Base-by-base conservation (phyloP, 2,329 filamentous ascomycete species). In the Fusarium zealandicum region DNA sequence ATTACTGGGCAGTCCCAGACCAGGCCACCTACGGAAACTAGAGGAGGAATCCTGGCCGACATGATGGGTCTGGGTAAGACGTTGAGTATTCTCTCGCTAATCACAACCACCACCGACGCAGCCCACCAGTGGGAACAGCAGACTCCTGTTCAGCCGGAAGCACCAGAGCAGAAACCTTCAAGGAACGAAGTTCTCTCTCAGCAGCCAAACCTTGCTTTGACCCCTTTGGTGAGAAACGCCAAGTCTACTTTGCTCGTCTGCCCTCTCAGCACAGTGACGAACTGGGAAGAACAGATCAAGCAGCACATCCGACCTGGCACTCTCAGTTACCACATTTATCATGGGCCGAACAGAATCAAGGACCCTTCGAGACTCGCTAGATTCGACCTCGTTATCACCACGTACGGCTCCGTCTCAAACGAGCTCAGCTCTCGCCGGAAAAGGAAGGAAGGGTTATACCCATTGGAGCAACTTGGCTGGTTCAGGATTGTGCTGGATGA, bases 401-500 rank as follows among this genome's bases (percentile, higher is more conserved):
- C 95, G 0, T 99, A 98, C 70, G 90, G 90, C 32, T 96, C 92
- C 1, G 85, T 96, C 17, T 87, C 90, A 0, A 90, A 89, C 55
- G 93, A 98, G 69, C 82, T 91, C 13, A 84, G 82, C 37, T 79
- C 83, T 18, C 84, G 88, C 22, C 82, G 79, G 50, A 85, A 85
- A 52, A 76, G 79, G 27, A 90, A 86, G 66, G 76, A 78, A 12
- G 85, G 84, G 2, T 60, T 75, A 6, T 85, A 81, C 61, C 90
- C 92, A 0, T 76, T 97, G 31, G 85, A 88, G 47, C 86, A 89
- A 64, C 85, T 96, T 54, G 90, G 92, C 56, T 96, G 93, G 90
- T 97, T 96, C 71, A 89, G 93, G 16, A 90, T 98, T 47, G 92
- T 97, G 1, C 82, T 98, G 1, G 93, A 98, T 61, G 93, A 99